Evolutionary conservation across 495 filamentous ascomycete genomes (phyloP).

Genomic region (Penicillium daleae): DNA sequence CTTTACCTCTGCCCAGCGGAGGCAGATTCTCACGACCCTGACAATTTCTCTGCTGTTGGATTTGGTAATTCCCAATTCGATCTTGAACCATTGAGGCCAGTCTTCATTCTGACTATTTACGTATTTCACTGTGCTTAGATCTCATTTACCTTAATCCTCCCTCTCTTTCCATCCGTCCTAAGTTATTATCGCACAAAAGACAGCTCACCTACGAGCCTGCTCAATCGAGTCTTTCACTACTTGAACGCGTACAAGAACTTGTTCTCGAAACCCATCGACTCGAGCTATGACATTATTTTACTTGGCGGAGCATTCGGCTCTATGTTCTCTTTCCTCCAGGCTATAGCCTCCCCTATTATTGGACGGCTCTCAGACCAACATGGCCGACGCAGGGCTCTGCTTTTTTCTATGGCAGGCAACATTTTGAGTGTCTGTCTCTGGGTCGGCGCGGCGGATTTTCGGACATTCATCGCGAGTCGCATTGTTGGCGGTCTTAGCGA

Average conservation of each 20-base stretch:
- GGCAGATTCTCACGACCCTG: too few species aligned
- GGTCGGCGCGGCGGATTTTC: conserved; percentile 87
- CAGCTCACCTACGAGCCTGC: conserved; percentile 57
- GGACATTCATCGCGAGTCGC: conserved; percentile 85
- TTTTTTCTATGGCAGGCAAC: conserved; percentile 89
- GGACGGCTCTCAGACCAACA: conserved; percentile 81
- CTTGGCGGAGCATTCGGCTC: conserved; percentile 89
- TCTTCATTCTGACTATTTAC: too few species aligned
- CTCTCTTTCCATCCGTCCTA: conserved; percentile 87
- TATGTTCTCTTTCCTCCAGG: conserved; percentile 87
- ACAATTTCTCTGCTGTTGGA: too few species aligned
- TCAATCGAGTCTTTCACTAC: conserved; percentile 72
- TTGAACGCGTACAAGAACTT: conserved; percentile 90
- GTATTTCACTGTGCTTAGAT: too few species aligned
- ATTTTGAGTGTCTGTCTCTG: conserved; percentile 87
- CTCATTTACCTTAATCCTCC: conserved; percentile 90
- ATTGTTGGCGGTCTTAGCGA: conserved; percentile 90
- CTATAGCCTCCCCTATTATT: conserved; percentile 85
- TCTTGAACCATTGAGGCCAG: too few species aligned
- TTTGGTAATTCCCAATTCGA: too few species aligned
- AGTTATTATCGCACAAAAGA: conserved; percentile 81
- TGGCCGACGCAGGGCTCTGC: conserved; percentile 81
- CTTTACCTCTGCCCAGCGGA: too few species aligned
- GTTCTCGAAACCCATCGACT: conserved; percentile 87
- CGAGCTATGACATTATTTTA: conserved; percentile 91